phyloP scores from a whole-genome alignment of 1,284 basidiomycete genomes.

The Irpex sp. region DNA sequence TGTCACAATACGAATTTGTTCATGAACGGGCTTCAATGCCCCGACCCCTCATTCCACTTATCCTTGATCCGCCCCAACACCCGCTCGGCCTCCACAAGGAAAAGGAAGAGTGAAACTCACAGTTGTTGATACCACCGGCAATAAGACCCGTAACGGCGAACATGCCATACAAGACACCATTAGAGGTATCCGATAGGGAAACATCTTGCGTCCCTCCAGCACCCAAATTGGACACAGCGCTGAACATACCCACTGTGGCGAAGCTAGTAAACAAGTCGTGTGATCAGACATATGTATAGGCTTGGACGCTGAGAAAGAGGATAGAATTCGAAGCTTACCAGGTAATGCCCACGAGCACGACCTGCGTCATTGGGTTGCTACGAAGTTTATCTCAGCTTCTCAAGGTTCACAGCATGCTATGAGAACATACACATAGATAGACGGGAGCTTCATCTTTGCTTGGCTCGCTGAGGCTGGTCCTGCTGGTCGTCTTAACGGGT shows the following conservation, averaged over 20 bases:
- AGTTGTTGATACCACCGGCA: slow-evolving; percentile 43
- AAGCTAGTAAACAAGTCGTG: slow-evolving; percentile 21
- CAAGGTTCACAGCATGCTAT: not conserved
- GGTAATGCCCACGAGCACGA: slow-evolving; percentile 37
- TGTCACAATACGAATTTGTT: too few species aligned
- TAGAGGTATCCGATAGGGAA: slow-evolving; percentile 34
- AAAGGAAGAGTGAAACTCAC: slow-evolving; percentile 22
- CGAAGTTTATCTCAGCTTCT: not conserved
- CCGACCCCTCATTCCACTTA: too few species aligned
- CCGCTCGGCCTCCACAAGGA: not conserved
- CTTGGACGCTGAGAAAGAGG: slow-evolving; percentile 3
- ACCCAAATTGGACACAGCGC: slow-evolving; percentile 40
- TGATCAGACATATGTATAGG: slow-evolving; percentile 6
- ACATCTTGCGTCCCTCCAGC: slow-evolving; percentile 41
- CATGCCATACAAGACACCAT: slow-evolving; percentile 39
- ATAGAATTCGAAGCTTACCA: slow-evolving; percentile 24
- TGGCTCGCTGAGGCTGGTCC: not conserved
- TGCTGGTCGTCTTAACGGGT: not conserved
- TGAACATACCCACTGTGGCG: slow-evolving; percentile 46
- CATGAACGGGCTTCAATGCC: not conserved
- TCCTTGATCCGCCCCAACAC: not conserved
- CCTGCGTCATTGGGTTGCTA: slow-evolving; percentile 36
- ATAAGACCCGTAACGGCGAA: slow-evolving; percentile 43
- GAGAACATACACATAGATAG: slow-evolving; percentile 24
- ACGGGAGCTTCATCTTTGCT: slow-evolving; percentile 20